Evolutionary conservation across 2,329 filamentous ascomycete species (phyloP).

Genomic region (Ophiocordyceps camponoti-floridani): DNA sequence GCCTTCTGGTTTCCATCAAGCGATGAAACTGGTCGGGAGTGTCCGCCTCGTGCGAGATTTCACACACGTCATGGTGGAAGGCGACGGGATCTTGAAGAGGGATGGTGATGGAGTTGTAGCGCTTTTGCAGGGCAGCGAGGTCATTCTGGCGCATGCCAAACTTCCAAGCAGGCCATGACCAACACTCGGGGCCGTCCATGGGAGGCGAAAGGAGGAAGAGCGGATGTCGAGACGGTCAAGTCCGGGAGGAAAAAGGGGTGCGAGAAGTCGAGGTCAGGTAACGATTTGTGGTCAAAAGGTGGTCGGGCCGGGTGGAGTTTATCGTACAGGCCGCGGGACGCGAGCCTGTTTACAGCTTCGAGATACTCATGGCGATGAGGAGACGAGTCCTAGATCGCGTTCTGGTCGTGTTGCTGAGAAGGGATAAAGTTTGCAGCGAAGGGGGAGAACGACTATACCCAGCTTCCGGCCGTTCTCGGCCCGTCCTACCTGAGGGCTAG

Average conservation of each 20-base stretch:
- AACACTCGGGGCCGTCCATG: constrained; percentile 4
- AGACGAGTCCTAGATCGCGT: too few relatives aligned
- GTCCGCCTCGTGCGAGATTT: constrained; percentile 32
- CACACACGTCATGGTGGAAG: constrained; percentile 43
- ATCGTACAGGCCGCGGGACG: too few relatives aligned
- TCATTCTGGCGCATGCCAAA: constrained; percentile 43
- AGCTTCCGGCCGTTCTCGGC: constrained; percentile 1
- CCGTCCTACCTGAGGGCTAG: background rate
- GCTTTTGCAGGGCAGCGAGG: constrained; percentile 36
- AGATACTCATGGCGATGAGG: too few relatives aligned
- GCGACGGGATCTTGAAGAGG: constrained; percentile 40
- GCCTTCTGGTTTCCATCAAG: constrained; percentile 33
- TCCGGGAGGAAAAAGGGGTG: too few relatives aligned
- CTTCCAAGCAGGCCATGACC: constrained; percentile 40
- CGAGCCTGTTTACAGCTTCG: too few relatives aligned
- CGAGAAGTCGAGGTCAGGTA: too few relatives aligned
- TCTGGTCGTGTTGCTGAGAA: too few relatives aligned
- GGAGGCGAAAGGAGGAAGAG: background rate
- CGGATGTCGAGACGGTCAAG: too few relatives aligned
- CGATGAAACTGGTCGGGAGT: constrained; percentile 35
- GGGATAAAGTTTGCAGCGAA: background rate
- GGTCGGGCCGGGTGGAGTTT: too few relatives aligned
- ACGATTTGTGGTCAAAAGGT: too few relatives aligned
- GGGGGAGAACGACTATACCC: background rate
- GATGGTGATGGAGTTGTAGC: constrained; percentile 40